Evolutionary conservation across 257 asterid species (phyloP).

Genomic region (Phtheirospermum japonicum): DNA sequence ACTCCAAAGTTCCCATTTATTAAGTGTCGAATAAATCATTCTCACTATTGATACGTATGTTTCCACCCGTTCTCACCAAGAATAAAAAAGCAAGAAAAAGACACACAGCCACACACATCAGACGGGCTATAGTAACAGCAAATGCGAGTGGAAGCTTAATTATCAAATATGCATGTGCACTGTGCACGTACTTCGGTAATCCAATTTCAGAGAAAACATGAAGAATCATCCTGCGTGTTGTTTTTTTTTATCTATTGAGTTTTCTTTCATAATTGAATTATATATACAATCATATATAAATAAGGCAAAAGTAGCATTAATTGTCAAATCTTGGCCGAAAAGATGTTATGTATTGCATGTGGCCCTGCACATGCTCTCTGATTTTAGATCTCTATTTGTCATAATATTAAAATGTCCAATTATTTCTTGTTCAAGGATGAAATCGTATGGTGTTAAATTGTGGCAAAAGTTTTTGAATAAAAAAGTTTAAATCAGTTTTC

Average conservation of each 20-base stretch:
- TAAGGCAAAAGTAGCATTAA: not conserved
- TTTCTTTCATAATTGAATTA: not conserved
- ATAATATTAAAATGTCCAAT: not conserved
- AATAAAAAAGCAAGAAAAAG: too few species aligned
- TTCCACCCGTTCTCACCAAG: too few species aligned
- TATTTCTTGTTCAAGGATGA: not conserved
- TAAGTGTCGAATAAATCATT: too few species aligned
- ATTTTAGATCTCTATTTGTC: not conserved
- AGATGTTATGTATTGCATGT: constrained; percentile 12
- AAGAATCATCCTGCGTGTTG: not conserved
- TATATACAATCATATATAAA: not conserved
- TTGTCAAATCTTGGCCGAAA: constrained; percentile 9
- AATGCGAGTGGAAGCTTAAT: constrained; percentile 13
- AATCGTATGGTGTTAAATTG: not conserved
- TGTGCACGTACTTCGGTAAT: not conserved
- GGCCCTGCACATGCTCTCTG: constrained; percentile 19
- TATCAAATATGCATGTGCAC: not conserved
- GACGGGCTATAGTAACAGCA: not conserved
- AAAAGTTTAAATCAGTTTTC: not conserved
- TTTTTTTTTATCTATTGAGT: not conserved
- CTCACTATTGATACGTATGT: too few species aligned
- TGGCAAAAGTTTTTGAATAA: not conserved
- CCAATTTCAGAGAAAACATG: constrained; percentile 3
- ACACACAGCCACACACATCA: too few species aligned
- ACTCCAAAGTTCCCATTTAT: too few species aligned